phyloP scores from a whole-genome alignment of 2,329 filamentous ascomycete genomes.

The Metarhizium guizhouense region DNA sequence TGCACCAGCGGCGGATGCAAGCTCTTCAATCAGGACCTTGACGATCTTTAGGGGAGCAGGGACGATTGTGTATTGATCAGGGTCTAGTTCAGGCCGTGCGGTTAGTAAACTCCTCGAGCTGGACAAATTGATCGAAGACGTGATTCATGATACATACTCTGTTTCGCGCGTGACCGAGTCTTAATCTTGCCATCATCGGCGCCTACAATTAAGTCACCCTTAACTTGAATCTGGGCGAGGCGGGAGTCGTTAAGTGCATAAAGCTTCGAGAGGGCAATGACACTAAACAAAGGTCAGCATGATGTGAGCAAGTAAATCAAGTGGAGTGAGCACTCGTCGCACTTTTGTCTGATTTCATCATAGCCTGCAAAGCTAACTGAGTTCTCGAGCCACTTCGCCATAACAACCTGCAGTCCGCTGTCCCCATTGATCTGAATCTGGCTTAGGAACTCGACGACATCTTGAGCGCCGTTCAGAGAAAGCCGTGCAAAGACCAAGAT shows the following conservation, averaged over 20 bases:
- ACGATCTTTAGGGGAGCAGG: slow-evolving; percentile 88
- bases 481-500: slow-evolving; percentile 92
- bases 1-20: slow-evolving; percentile 69
- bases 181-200: slow-evolving; percentile 72
- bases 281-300: slow-evolving; percentile 39
- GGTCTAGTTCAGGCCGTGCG: slow-evolving; percentile 42
- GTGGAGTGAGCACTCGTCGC: slow-evolving; percentile 24
- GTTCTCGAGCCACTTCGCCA: slow-evolving; percentile 95
- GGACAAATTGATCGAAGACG: neutral
- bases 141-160: slow-evolving; percentile 45
- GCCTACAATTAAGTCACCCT: slow-evolving; percentile 81
- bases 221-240: slow-evolving; percentile 70
- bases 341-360: slow-evolving; percentile 95
- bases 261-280: slow-evolving; percentile 86
- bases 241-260: slow-evolving; percentile 81
- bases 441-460: slow-evolving; percentile 86
- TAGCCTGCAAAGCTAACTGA: slow-evolving; percentile 97
- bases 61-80: slow-evolving; percentile 82
- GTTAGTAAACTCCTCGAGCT: neutral
- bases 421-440: slow-evolving; percentile 71
- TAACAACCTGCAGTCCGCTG: slow-evolving; percentile 79
- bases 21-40: slow-evolving; percentile 90
- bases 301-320: neutral
- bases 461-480: slow-evolving; percentile 72
- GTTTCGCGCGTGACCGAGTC: slow-evolving; percentile 82